Evolutionary conservation across 495 filamentous ascomycete genomes (phyloP).

Genomic region (Talaromyces thailandensis): DNA sequence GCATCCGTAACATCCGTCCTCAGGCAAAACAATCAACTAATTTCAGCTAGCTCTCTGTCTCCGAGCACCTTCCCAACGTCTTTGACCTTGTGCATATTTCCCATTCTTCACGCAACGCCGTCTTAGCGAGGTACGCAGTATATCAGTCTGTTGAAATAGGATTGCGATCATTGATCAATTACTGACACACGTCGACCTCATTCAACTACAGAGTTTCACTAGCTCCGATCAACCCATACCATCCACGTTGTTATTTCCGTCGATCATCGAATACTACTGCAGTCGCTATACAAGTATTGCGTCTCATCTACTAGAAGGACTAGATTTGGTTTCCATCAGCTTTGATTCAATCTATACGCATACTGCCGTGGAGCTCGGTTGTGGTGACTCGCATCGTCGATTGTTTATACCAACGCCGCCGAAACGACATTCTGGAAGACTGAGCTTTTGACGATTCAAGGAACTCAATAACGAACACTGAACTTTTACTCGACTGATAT

Average conservation of each 20-base stretch:
- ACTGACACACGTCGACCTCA: background rate
- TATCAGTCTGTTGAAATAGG: background rate
- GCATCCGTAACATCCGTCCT: background rate
- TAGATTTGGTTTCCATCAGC: background rate
- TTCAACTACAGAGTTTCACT: background rate
- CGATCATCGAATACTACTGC: background rate
- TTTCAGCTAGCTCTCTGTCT: background rate
- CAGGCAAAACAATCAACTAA: background rate
- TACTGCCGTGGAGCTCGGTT: background rate
- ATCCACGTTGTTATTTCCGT: constrained; percentile 6
- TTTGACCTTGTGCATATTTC: background rate
- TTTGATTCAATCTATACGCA: background rate
- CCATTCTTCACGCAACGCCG: background rate
- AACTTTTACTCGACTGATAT: constrained; percentile 5
- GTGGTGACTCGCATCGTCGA: background rate
- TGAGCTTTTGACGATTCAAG: background rate
- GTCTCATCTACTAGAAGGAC: background rate
- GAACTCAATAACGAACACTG: background rate
- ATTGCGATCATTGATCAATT: background rate
- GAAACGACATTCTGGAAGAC: background rate
- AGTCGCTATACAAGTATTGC: background rate
- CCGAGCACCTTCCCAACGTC: background rate
- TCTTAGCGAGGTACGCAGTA: background rate
- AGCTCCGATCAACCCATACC: background rate
- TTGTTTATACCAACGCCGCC: background rate